Evolutionary conservation across 2,329 filamentous ascomycete species (phyloP), one percentile per base, ranked within the genome.

Genomic region (Diaporthe caulivora): DNA sequence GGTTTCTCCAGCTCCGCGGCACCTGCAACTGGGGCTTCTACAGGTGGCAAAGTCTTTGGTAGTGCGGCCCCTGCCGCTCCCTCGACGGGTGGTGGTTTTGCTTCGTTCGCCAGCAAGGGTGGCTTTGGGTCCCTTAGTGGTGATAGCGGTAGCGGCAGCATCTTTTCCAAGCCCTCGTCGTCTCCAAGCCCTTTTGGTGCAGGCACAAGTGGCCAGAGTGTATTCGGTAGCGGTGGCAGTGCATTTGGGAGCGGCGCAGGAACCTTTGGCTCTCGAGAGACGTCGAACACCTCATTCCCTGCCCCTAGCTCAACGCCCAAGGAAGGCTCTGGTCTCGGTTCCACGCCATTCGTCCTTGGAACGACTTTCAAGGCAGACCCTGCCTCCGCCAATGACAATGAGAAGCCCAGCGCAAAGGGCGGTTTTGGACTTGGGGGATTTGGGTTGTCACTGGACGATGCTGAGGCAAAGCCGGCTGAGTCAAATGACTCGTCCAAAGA

Each of bases 361-460:
- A 92, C 90, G 40, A 91, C 89, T 1, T 95, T 94, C 83, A 90
- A 91, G 78, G 86, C 87, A 11, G 92, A 94, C 76, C 87, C 89
- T 8, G 86, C 87, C 57, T 86, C 89, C 1, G 91, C 90, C 73
- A 88, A 93, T 31, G 90, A 92, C 72, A 82, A 87, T 47, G 85
- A 88, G 11, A 89, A 88, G 75, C 83, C 87, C 21, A 80, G 82
- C 29, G 80, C 81, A 29, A 77, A 80, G 26, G 81, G 82, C n/a
- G 84, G 84, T 17, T 93, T 94, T 78, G 89, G 89, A n/a, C 74
- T 75, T 26, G 85, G 84, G 69, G 87, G 84, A 13, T 93, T 94
- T 80, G 86, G 87, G 9, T 87, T 88, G 72, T 88, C 89, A 18
- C 83, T 94, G 37, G 86, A 84, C 15, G 87, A 88, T 57, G 78